Evolutionary conservation across 352 stramenopile genomes (phyloP).

Genomic region (Thraustotheca clavata): DNA sequence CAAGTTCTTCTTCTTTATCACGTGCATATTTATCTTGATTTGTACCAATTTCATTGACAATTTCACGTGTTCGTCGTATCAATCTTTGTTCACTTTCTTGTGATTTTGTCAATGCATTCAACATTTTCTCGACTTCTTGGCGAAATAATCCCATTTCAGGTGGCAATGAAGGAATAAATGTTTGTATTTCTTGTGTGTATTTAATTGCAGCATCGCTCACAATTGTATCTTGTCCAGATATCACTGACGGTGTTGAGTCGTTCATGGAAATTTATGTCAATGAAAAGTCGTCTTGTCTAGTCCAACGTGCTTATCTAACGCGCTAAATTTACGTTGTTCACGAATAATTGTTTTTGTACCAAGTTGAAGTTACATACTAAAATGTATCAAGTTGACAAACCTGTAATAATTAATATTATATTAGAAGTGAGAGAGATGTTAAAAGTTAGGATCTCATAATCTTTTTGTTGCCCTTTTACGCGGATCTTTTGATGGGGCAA

Average conservation of each 20-base stretch:
- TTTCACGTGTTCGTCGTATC: conserved; percentile 56
- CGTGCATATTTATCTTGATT: conserved; percentile 65
- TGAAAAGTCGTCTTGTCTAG: too few species aligned
- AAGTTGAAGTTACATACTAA: too few species aligned
- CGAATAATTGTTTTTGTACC: too few species aligned
- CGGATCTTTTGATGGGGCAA: conserved; percentile 51
- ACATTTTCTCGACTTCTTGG: conserved; percentile 69
- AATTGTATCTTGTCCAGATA: background rate
- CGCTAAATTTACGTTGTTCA: too few species aligned
- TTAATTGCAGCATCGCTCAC: conserved; percentile 1
- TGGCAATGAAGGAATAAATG: conserved; percentile 53
- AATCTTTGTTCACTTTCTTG: conserved; percentile 75
- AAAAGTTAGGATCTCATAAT: too few species aligned
- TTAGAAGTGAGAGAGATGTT: too few species aligned
- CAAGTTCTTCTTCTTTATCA: conserved; percentile 72
- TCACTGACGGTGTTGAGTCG: too few species aligned
- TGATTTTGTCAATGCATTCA: conserved; percentile 62
- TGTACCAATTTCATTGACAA: conserved; percentile 60
- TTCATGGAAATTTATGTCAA: too few species aligned
- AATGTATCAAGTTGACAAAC: too few species aligned
- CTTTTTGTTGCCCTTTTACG: too few species aligned
- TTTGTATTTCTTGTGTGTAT: conserved; percentile 52
- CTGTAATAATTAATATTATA: too few species aligned
- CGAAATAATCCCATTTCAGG: conserved; percentile 66
- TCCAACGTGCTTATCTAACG: too few species aligned